These are phyloP conservation scores for Physcomitrium patens DNA, from an alignment of 225 moss, liverwort and hornwort species.

Conservation along the genomic window DNA sequence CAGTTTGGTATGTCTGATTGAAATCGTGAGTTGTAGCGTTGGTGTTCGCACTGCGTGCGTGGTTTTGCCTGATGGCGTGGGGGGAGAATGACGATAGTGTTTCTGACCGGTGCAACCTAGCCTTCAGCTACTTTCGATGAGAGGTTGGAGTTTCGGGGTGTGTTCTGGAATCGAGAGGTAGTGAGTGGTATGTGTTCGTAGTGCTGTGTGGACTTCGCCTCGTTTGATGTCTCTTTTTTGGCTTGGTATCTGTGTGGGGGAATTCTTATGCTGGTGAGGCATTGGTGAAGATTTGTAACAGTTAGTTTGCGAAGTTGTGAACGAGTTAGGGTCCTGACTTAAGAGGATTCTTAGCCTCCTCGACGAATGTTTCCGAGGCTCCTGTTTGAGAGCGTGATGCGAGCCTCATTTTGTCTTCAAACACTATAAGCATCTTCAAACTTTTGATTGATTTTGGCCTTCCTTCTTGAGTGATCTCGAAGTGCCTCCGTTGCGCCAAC, in stretches of 20 bases:
- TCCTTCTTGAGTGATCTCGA: not conserved
- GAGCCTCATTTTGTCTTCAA: not conserved
- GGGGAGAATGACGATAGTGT: slow-evolving; percentile 35
- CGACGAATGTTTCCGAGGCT: not conserved
- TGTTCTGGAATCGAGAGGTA: slow-evolving; percentile 3
- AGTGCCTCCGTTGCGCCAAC: not conserved
- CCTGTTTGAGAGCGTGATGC: not conserved
- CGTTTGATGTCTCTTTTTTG: not conserved
- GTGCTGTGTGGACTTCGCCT: not conserved
- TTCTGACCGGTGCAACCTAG: slow-evolving; percentile 5
- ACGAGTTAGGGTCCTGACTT: slow-evolving; percentile 34
- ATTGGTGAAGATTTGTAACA: slow-evolving; percentile 7
- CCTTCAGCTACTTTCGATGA: slow-evolving; percentile 29
- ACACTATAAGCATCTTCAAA: not conserved
- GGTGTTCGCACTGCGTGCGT: slow-evolving; percentile 13
- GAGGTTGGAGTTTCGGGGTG: slow-evolving; percentile 3
- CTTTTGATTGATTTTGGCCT: not conserved
- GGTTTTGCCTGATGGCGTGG: slow-evolving; percentile 3
- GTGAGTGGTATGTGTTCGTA: slow-evolving; percentile 30
- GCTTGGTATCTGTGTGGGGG: not conserved
- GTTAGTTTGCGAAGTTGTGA: not conserved
- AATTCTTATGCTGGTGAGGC: slow-evolving; percentile 2
- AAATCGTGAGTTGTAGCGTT: slow-evolving; percentile 31
- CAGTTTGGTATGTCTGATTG: slow-evolving; percentile 12
- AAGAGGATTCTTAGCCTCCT: slow-evolving; percentile 8